Evolutionary conservation across 371 early-diverging fungal species (phyloP).

Genomic region (Mucor sp.): DNA sequence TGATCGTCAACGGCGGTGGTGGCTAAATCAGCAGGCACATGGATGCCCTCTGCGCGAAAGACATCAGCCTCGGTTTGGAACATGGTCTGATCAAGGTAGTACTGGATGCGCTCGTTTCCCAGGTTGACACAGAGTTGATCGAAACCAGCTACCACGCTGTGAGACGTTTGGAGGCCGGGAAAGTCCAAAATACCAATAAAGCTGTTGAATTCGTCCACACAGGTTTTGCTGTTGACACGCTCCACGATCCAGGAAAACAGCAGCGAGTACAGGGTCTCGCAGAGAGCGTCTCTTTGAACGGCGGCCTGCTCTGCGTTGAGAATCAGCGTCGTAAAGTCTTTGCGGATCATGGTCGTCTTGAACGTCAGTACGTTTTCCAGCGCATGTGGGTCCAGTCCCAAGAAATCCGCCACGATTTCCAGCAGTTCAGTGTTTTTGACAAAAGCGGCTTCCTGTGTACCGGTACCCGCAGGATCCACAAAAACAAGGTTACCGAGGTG

Average conservation of each 20-base stretch:
- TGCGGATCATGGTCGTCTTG: conserved; percentile 78
- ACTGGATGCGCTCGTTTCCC: conserved; percentile 82
- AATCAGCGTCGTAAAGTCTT: conserved; percentile 87
- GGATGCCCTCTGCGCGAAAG: conserved; percentile 58
- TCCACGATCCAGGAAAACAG: conserved; percentile 90
- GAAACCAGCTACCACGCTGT: conserved; percentile 46
- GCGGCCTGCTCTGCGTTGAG: conserved; percentile 77
- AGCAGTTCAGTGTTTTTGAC: conserved; percentile 76
- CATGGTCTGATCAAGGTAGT: conserved; percentile 61
- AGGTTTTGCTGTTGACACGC: conserved; percentile 79
- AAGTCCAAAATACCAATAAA: conserved; percentile 77
- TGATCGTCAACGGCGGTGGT: conserved; percentile 2
- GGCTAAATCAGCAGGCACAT: conserved; percentile 30
- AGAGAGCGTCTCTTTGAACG: conserved; percentile 78
- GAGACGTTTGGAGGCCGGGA: conserved; percentile 51
- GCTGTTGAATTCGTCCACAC: conserved; percentile 65
- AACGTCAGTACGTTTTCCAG: conserved; percentile 87
- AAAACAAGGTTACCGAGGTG: conserved; percentile 92
- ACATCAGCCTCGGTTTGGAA: conserved; percentile 53
- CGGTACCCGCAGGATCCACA: conserved; percentile 56
- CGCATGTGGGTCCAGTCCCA: conserved; percentile 81
- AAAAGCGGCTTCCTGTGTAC: conserved; percentile 69
- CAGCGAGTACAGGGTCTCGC: conserved; percentile 77
- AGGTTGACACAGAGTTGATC: conserved; percentile 81
- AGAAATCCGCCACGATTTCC: conserved; percentile 79